Percentiles rank a stretch among this genome's conserved stretches.
Conservation (phyloP, 78 protist species). For the Dictyostelium brefeldianum region DNA sequence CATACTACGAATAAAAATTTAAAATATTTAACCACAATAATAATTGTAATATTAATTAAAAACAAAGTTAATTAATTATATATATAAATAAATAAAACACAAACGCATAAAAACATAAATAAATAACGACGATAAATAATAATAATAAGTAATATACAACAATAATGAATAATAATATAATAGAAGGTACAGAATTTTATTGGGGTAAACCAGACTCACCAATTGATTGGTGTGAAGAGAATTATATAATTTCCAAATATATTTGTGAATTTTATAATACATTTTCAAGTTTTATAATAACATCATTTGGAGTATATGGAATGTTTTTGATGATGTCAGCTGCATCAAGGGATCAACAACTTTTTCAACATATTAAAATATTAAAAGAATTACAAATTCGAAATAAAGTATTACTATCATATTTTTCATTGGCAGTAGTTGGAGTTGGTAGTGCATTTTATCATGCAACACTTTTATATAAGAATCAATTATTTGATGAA, state of each 20-base stretch:
- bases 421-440: constrained; percentile 24
- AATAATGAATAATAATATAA: background rate
- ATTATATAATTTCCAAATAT: constrained; percentile 63
- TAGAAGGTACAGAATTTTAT: background rate
- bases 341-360: background rate
- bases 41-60: background rate
- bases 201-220: constrained; percentile 76
- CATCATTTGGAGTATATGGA: constrained; percentile 70
- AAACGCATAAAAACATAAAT: background rate
- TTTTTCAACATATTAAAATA: constrained; percentile 36
- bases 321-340: constrained; percentile 9
- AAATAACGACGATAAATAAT: background rate
- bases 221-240: constrained; percentile 78
- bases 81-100: background rate
- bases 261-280: constrained; percentile 82
- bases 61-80: too few species aligned
- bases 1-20: background rate
- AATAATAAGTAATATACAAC: background rate
- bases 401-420: constrained; percentile 6
- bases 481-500: constrained; percentile 82
- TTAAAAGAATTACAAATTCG: constrained; percentile 2
- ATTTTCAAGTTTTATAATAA: constrained; percentile 47
- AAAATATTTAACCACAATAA: background rate
- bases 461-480: constrained; percentile 77
- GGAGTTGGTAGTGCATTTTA: constrained; percentile 80